Base-by-base conservation (phyloP, 2,329 filamentous ascomycete species). In the Penicillium crustosum region DNA sequence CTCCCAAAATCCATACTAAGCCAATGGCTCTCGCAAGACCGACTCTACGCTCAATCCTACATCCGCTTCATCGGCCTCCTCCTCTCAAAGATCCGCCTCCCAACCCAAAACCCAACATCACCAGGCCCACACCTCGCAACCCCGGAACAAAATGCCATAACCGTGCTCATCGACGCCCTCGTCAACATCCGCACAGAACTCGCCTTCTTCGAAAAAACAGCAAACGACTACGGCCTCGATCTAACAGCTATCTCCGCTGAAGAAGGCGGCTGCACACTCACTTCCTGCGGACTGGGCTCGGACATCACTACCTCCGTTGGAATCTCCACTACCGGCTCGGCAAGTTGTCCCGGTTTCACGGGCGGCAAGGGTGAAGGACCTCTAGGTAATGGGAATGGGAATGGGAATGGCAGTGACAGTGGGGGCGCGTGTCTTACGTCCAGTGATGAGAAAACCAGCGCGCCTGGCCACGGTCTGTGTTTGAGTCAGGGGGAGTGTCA, bases 21-120 rank as follows among this genome's bases (percentile, higher is more conserved):
- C 21, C 79, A 81, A 70, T 91, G 89, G 89, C 83, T 91, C 43
- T 83, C 85, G 13, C 88, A 90, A 72, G 88, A 91, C 72, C 80
- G 86, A 9, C 82, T 91, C 58, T 89, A 90, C 73, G 85, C 88
- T 35, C 86, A 89, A 62, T 83, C 84, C 50, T 89, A 90, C 73
- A 83, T 90, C 64, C 81, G 82, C 27, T 89, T 89, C 64, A 83
- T 86, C 23, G 87, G 87, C 9, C 77, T 80, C n/a, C 73, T 90
- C 8, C 82, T 91, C 29, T 78, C 82, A 35, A 85, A 87, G 62
- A 79, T 90, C 44, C 75, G 82, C 6, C 77, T 89, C 0, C 73
- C 61, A 72, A 77, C 60, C 72, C 74, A 53, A 69, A 79, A 63
- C 75, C 50, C 61, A 9, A 41, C 29, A 50, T 60, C 52, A 49